These are phyloP conservation scores for Fusarium equiseti DNA, from an alignment of 2,329 filamentous ascomycete species.

Conservation along the genomic window DNA sequence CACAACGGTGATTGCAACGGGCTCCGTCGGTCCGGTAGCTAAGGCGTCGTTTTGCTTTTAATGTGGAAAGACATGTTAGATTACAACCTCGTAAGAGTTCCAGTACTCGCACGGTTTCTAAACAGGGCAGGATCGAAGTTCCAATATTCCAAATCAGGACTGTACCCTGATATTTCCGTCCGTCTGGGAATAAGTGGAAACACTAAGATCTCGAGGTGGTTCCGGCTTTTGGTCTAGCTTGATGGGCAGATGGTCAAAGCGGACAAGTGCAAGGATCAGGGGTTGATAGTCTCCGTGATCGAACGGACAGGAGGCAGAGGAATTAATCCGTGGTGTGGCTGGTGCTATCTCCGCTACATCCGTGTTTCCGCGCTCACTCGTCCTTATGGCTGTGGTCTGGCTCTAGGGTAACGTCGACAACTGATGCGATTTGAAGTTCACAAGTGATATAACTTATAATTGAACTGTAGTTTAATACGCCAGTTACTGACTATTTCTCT, in stretches of 20 bases:
- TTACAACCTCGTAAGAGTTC: not conserved
- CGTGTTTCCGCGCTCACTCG: not conserved
- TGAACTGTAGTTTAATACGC: no score
- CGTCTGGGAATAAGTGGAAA: not conserved
- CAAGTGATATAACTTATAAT: no score
- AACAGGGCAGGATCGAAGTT: not conserved
- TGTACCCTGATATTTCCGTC: not conserved
- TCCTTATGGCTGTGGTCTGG: not conserved
- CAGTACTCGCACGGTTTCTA: not conserved
- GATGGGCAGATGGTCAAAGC: not conserved
- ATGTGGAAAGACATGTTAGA: not conserved
- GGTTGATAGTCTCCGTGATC: accelerated
- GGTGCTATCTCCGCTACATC: not conserved
- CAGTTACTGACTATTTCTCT: no score
- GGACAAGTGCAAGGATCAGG: not conserved
- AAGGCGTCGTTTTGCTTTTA: not conserved
- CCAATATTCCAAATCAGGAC: not conserved
- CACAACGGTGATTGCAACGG: not conserved
- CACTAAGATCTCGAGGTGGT: not conserved
- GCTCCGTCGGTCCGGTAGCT: not conserved
- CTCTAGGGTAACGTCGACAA: not conserved
- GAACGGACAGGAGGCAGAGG: not conserved
- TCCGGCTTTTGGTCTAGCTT: not conserved
- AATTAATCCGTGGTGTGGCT: not conserved
- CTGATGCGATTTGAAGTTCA: not conserved